A percentile compares a stretch with the other conserved stretches of the same genome.
Evolutionary conservation across 2,329 filamentous ascomycete species (phyloP).

Genomic region (Epicoccum sorghinum): DNA sequence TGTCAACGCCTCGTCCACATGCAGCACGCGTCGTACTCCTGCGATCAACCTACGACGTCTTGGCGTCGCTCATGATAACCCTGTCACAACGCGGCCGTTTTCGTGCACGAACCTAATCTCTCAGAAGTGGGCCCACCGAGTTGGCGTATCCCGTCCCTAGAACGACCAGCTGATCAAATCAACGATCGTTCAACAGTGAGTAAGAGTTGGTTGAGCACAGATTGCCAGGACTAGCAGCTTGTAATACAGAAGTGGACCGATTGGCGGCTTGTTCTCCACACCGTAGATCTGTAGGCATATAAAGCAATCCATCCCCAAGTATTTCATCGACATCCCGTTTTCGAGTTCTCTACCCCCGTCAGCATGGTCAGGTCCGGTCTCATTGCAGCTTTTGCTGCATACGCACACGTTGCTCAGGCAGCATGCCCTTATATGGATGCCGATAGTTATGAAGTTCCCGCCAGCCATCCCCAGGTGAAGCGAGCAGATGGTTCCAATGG

Average conservation of each 20-base stretch:
- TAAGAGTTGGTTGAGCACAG: constrained; percentile 2
- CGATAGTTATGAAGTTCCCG: constrained; percentile 36
- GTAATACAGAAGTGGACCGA: constrained; percentile 5
- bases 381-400: constrained; percentile 35
- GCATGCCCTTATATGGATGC: constrained; percentile 47
- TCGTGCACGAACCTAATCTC: constrained; percentile 13
- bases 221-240: constrained; percentile 1
- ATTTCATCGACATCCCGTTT: neutral
- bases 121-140: constrained; percentile 14
- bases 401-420: constrained; percentile 28
- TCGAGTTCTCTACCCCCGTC: constrained; percentile 1
- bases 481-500: constrained; percentile 26
- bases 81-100: constrained; percentile 15
- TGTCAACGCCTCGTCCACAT: constrained; percentile 6
- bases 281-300: constrained; percentile 10
- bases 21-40: constrained; percentile 11
- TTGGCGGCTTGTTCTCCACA: constrained; percentile 2
- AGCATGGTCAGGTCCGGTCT: constrained; percentile 34
- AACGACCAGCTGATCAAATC: constrained; percentile 14
- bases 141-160: constrained; percentile 8
- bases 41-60: constrained; percentile 17
- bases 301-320: constrained; percentile 15
- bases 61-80: constrained; percentile 19
- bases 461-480: constrained; percentile 37
- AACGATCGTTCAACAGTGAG: constrained; percentile 5